phyloP scores from a whole-genome alignment of 2,329 filamentous ascomycete species.

The Epichloe festucae region DNA sequence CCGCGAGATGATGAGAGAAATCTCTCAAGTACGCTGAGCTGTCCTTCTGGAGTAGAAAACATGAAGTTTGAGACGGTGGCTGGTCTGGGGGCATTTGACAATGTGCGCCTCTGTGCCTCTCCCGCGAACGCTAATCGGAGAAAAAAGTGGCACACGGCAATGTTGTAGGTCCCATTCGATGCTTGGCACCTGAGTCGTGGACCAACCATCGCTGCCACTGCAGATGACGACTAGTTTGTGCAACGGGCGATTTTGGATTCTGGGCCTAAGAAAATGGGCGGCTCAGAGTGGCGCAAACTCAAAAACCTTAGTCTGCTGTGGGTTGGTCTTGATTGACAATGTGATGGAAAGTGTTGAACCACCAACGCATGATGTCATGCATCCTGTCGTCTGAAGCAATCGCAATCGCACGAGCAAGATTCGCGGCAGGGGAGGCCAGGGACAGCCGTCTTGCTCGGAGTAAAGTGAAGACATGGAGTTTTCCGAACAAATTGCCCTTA shows the following conservation, averaged over 20 bases:
- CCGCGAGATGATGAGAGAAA: not conserved
- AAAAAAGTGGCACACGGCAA: not conserved
- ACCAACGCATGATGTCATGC: too few species aligned
- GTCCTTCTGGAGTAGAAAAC: not conserved
- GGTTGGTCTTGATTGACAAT: too few species aligned
- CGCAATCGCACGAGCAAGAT: too few species aligned
- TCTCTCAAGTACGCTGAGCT: not conserved
- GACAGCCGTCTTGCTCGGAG: too few species aligned
- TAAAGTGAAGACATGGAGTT: too few species aligned
- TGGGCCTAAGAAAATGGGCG: not conserved
- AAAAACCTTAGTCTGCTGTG: not conserved
- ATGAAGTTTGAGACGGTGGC: not conserved
- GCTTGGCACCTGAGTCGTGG: too few species aligned
- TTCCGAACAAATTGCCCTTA: too few species aligned
- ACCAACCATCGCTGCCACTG: too few species aligned
- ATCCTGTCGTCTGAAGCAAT: too few species aligned
- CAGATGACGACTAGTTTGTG: not conserved
- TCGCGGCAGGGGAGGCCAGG: too few species aligned
- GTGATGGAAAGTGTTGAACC: too few species aligned
- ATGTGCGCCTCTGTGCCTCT: constrained; percentile 5
- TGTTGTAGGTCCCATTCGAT: not conserved
- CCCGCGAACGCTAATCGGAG: not conserved
- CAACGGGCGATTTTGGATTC: not conserved
- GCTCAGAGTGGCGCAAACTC: constrained; percentile 3
- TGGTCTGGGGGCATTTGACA: constrained; percentile 1